Base-by-base conservation (phyloP, 2,329 filamentous ascomycete species). In the Nothophoma quercina region DNA sequence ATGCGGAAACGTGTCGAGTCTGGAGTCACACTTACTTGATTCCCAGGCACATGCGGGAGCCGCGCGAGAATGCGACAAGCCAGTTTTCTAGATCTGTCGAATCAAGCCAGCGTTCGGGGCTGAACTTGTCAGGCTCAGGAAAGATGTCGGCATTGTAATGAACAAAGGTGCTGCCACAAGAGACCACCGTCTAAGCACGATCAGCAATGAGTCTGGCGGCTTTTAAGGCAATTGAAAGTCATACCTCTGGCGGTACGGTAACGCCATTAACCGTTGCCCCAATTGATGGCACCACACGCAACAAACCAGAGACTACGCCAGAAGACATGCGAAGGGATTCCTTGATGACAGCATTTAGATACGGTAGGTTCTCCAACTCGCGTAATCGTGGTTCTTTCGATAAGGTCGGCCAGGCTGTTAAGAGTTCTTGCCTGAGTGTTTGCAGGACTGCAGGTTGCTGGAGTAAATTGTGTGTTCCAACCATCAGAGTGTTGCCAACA, bases 401-500 rank as follows among this genome's bases (percentile, higher is more conserved):
- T 0, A 76, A 57, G 21, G 63, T 58, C 5, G 77, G 76, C 75
- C 77, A 79, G 7, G 62, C 66, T 7, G 48, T 43, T 2, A 43
- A 28, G 5, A 82, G 56, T 54, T 81, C 79, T 2, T 52, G 51
- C 39, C 75, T 72, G 7, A 81, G 59, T 36, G 63, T 71, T 12
- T 68, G 42, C 28, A 75, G 51, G 13, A 72, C 58, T 1, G 61
- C 53, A 0, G 72, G 71, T 1, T 70, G 55, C 22, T 73, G 63
- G 4, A 80, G 63, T 21, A 81, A 47, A 41, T 79, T 67, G 51
- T 72, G 79, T 1, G 69, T 69, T 0, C 77, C 78, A 7, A 76
- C 58, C 67, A 75, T 76, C 7, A 78, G 56, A 1, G 77, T 70
- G 32, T 75, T 76, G 0, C 72, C 78, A 5, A 74, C 72, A 0